phyloP scores from a whole-genome alignment of 345 rosid genomes.

The Raphanus sativus region DNA sequence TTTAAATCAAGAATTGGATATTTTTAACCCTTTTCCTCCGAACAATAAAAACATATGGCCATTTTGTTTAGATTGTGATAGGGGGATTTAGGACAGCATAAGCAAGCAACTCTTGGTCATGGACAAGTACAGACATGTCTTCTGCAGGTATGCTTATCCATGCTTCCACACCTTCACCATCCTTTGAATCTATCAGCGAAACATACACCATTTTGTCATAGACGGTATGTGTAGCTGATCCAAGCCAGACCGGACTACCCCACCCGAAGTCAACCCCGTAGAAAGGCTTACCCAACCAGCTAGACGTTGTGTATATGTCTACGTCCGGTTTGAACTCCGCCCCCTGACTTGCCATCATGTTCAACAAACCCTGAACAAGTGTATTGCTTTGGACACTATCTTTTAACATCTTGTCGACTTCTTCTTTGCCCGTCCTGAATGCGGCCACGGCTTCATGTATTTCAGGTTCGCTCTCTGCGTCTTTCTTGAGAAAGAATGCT shows the following conservation, averaged over 20 bases:
- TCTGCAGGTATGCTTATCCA: slow-evolving; percentile 46
- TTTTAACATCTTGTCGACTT: background rate
- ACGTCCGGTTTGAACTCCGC: background rate
- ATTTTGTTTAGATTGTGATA: background rate
- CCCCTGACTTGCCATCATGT: background rate
- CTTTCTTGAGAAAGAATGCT: background rate
- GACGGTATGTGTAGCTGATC: background rate
- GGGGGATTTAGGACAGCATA: slow-evolving; percentile 42
- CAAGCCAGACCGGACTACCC: slow-evolving; percentile 49
- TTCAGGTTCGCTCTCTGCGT: background rate
- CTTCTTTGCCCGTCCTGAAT: background rate
- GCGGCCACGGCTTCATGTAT: background rate
- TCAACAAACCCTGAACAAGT: slow-evolving; percentile 1
- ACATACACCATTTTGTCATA: background rate
- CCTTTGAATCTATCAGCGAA: slow-evolving; percentile 30
- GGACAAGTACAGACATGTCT: slow-evolving; percentile 41
- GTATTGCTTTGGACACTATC: background rate
- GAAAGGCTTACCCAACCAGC: slow-evolving; percentile 43
- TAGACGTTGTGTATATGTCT: slow-evolving; percentile 32
- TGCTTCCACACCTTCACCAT: slow-evolving; percentile 47
- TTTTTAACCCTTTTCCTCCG: background rate
- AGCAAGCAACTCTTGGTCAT: slow-evolving; percentile 41
- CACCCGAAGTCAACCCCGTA: slow-evolving; percentile 51
- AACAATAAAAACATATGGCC: background rate
- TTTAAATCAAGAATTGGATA: background rate